Evolutionary conservation across 106 monocot genomes (phyloP).

Genomic region (Dendrobium chrysotoxum): DNA sequence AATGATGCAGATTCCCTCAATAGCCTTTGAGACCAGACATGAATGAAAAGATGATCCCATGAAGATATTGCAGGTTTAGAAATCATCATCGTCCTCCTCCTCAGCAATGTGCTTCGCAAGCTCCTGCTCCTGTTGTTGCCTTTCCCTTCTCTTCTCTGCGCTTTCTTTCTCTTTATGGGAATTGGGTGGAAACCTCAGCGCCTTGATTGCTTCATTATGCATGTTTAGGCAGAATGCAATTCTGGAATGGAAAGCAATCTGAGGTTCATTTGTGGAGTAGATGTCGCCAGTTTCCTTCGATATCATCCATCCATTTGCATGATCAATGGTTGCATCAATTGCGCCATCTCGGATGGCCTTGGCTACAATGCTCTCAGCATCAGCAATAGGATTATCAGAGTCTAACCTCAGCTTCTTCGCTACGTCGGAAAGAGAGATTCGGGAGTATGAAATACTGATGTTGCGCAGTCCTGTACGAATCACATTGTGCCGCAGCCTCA

Average conservation of each 20-base stretch:
- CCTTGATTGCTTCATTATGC: constrained; percentile 96
- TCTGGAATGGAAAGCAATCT: constrained; percentile 82
- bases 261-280: constrained; percentile 95
- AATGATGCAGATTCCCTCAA: no score
- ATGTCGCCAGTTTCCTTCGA: constrained; percentile 96
- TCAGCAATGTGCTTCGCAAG: constrained; percentile 66
- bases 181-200: constrained; percentile 83
- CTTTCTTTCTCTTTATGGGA: constrained; percentile 96
- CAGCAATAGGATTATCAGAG: constrained; percentile 71
- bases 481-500: constrained; percentile 94
- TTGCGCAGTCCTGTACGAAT: constrained; percentile 93
- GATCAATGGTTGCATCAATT: constrained; percentile 88
- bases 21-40: no score
- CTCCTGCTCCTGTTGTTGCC: constrained; percentile 63
- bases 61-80: constrained; percentile 6
- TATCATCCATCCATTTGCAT: constrained; percentile 86
- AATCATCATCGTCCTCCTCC: constrained; percentile 64
- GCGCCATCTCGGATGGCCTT: constrained; percentile 93
- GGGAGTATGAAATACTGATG: constrained; percentile 89
- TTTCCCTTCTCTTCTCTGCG: constrained; percentile 54
- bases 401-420: constrained; percentile 72
- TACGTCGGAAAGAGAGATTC: constrained; percentile 75
- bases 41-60: no score
- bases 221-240: constrained; percentile 95
- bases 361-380: constrained; percentile 92